Evolutionary conservation across 306 rosid genomes (phyloP).

Genomic region (Fagus sylvatica): DNA sequence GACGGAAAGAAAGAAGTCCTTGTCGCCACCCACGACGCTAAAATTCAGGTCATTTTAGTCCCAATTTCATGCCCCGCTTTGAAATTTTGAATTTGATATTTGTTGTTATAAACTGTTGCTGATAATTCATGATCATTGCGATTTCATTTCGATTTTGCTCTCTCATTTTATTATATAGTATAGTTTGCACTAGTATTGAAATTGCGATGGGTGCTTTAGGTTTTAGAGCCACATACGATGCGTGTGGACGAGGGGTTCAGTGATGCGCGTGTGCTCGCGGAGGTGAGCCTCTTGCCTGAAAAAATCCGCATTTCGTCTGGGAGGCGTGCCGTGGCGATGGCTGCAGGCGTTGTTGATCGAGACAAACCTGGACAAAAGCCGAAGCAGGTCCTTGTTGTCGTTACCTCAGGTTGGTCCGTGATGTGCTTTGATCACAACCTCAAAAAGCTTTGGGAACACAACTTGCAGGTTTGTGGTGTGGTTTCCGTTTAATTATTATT

Average conservation of each 20-base stretch:
- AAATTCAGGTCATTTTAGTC: constrained; percentile 64
- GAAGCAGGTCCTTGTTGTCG: constrained; percentile 88
- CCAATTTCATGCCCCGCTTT: background rate
- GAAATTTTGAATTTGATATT: background rate
- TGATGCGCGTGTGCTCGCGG: constrained; percentile 70
- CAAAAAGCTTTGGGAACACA: constrained; percentile 85
- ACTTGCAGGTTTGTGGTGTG: constrained; percentile 68
- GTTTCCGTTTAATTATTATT: constrained; percentile 3
- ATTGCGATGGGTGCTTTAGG: constrained; percentile 38
- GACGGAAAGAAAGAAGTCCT: constrained; percentile 95
- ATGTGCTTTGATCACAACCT: constrained; percentile 98
- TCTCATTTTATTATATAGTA: background rate
- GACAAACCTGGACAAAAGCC: constrained; percentile 61
- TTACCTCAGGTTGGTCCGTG: constrained; percentile 94
- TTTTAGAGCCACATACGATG: constrained; percentile 89
- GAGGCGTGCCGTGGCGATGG: constrained; percentile 96
- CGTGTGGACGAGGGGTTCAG: constrained; percentile 94
- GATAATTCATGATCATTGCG: background rate
- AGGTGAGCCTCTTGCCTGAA: constrained; percentile 87
- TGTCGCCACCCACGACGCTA: constrained; percentile 92
- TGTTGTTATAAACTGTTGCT: background rate
- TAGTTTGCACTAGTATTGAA: constrained; percentile 18
- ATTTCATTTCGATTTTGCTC: constrained; percentile 1
- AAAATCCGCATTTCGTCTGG: constrained; percentile 85
- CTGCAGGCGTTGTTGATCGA: constrained; percentile 78